A percentile compares a stretch with the other conserved stretches of the same genome.
phyloP scores from a whole-genome alignment of 192 early-diverging fungal species.

The Coemansia umbellata region DNA sequence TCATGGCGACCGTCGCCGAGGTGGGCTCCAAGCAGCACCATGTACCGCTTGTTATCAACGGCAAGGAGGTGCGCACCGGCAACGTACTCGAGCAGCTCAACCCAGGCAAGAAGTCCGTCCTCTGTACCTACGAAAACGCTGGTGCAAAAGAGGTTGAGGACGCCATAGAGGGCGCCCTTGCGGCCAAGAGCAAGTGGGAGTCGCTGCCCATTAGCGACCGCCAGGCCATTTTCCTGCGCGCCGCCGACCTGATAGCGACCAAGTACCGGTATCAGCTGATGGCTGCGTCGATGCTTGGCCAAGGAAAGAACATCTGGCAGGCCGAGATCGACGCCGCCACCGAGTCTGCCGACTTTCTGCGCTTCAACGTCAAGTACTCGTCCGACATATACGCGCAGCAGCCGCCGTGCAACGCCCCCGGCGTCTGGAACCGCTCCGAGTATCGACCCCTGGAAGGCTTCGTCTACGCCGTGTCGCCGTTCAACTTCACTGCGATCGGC shows the following conservation, averaged over 20 bases:
- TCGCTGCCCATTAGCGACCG: constrained; percentile 90
- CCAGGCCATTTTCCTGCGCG: constrained; percentile 93
- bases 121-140: constrained; percentile 85
- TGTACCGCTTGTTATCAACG: constrained; percentile 83
- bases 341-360: constrained; percentile 90
- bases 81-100: constrained; percentile 68
- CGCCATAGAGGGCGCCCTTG: constrained; percentile 85
- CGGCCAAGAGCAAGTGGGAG: constrained; percentile 87
- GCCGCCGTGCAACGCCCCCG: constrained; percentile 80
- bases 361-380: constrained; percentile 93
- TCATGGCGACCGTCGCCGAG: constrained; percentile 75
- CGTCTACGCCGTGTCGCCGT: constrained; percentile 94
- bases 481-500: constrained; percentile 99
- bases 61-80: constrained; percentile 72
- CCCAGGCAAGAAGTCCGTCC: constrained; percentile 78
- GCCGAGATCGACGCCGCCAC: constrained; percentile 98
- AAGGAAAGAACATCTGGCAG: constrained; percentile 98
- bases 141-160: constrained; percentile 63
- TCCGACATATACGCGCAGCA: constrained; percentile 90
- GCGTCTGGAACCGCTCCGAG: constrained; percentile 93
- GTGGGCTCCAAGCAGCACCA: constrained; percentile 64
- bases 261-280: constrained; percentile 91
- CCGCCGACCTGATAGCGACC: constrained; percentile 84
- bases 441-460: constrained; percentile 97
- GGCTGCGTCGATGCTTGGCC: constrained; percentile 97